Evolutionary conservation across 2,329 filamentous ascomycete genomes (phyloP), one percentile per base, ranked within the genome.

Genomic region (Chrysoporthe deuterocubensis): DNA sequence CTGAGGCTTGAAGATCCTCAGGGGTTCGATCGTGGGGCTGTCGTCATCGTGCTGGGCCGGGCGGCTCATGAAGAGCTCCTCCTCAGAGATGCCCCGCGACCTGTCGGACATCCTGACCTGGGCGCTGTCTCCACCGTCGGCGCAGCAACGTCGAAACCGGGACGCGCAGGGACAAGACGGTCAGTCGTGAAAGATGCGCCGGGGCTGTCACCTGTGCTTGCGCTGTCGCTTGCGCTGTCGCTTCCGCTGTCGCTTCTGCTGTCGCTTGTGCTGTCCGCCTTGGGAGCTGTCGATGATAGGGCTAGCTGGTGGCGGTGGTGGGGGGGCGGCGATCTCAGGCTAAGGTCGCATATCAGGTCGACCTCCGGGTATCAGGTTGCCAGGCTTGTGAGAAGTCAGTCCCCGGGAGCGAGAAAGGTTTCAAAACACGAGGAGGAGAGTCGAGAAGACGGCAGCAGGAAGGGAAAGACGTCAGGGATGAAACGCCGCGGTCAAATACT

Each of bases 1-100:
- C 73, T 89, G 87, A 67, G 90, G 89, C 79, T 96, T 96, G 82
- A 90, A 90, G 77, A 97, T 96, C 75, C 93, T 89, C 79, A 97
- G 80, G 69, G 94, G 94, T 74, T 92, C 92, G 73, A 97, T 87
- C 21, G 92, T 92, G 67, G 93, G 92, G 74, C 92, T 93, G 74
- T 93, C 89, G 76, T 81, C 83, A 13, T 81, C 78, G 9, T 75
- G 70, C 9, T 81, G 81, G 66, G 81, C 76, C n/a, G 84, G 85
- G 62, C 83, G 85, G 76, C 79, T 87, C 79, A 96, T 86, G 81
- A 96, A 95, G 82, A 96, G 90, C 84, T 95, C 93, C 79, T 94
- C 90, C 42, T 93, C 91, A 37, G 90, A 87, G 73, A 90, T 83
- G 74, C 90, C 90, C 76, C 90, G 88, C 72, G 80, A 82, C 70